phyloP scores from a whole-genome alignment of 1,284 basidiomycete species.

The Singerocomus inundabilis region DNA sequence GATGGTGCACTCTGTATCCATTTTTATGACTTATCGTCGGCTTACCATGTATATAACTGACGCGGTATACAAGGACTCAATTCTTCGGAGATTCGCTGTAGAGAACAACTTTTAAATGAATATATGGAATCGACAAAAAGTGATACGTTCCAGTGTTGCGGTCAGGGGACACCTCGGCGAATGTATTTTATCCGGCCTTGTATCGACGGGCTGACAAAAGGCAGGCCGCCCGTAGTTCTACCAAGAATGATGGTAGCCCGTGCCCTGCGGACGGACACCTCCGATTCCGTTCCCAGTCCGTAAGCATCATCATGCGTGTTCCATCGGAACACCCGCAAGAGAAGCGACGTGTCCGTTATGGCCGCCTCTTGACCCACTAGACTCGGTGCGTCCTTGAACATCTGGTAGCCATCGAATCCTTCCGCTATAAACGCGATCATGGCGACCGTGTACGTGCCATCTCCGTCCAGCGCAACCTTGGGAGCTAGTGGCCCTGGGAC shows the following conservation, averaged over 20 bases:
- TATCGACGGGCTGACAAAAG: slow-evolving; percentile 6
- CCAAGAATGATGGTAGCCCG: slow-evolving; percentile 6
- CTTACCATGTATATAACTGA: slow-evolving; percentile 6
- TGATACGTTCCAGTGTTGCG: too few species aligned
- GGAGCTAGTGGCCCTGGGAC: not conserved
- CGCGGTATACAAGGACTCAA: not conserved
- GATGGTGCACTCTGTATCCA: slow-evolving; percentile 13
- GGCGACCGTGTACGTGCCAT: slow-evolving; percentile 4
- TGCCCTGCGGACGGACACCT: slow-evolving; percentile 7
- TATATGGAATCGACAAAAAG: too few species aligned
- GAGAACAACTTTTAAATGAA: too few species aligned
- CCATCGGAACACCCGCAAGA: slow-evolving; percentile 17
- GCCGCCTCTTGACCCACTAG: slow-evolving; percentile 9
- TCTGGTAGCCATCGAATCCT: slow-evolving; percentile 13
- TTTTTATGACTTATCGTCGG: slow-evolving; percentile 11
- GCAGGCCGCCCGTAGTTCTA: not conserved
- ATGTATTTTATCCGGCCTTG: slow-evolving; percentile 17
- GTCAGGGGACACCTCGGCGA: not conserved
- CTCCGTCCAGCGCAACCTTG: not conserved
- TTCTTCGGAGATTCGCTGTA: not conserved
- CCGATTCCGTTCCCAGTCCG: slow-evolving; percentile 1
- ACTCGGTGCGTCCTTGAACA: slow-evolving; percentile 4
- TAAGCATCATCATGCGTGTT: slow-evolving; percentile 1
- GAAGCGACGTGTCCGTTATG: slow-evolving; percentile 15
- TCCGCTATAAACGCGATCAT: slow-evolving; percentile 15